phyloP scores from a whole-genome alignment of 2,329 filamentous ascomycete genomes.

The Botrytis cinerea region DNA sequence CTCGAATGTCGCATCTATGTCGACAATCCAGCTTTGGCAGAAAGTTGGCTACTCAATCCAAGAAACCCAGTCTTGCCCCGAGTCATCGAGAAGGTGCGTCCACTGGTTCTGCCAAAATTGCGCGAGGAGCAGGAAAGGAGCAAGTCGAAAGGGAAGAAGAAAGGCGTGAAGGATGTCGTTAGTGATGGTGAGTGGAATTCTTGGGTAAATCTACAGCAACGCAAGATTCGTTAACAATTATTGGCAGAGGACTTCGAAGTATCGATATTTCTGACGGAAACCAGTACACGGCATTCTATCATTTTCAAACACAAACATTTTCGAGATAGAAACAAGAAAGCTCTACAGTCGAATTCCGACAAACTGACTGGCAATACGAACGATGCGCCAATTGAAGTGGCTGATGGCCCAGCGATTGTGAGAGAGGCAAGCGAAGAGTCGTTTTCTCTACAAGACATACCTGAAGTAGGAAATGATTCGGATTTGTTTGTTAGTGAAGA shows the following conservation, averaged over 20 bases:
- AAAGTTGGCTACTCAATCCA: conserved; percentile 81
- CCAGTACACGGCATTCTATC: conserved; percentile 79
- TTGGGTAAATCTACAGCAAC: background rate
- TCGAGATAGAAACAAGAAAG: conserved; percentile 54
- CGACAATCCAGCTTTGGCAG: conserved; percentile 80
- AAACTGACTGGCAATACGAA: conserved; percentile 60
- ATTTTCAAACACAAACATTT: conserved; percentile 84
- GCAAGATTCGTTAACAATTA: conserved; percentile 28
- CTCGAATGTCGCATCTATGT: conserved; percentile 97
- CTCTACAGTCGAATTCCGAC: conserved; percentile 56
- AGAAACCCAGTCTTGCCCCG: conserved; percentile 75
- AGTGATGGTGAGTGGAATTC: conserved; percentile 59
- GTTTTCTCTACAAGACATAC: conserved; percentile 35
- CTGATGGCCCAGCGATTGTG: conserved; percentile 34
- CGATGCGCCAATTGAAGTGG: conserved; percentile 49
- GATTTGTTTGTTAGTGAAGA: conserved; percentile 44
- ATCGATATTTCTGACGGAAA: conserved; percentile 88
- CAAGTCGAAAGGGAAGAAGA: conserved; percentile 54
- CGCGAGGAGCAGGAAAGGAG: conserved; percentile 80
- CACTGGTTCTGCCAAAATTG: conserved; percentile 85
- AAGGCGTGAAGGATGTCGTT: conserved; percentile 83
- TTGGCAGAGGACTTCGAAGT: conserved; percentile 87
- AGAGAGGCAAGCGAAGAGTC: conserved; percentile 37
- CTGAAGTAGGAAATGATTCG: conserved; percentile 29
- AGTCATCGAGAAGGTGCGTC: conserved; percentile 82